These are phyloP conservation scores for Hypoxylon sp. DNA, from an alignment of 2,329 filamentous ascomycete genomes.

Conservation along the genomic window DNA sequence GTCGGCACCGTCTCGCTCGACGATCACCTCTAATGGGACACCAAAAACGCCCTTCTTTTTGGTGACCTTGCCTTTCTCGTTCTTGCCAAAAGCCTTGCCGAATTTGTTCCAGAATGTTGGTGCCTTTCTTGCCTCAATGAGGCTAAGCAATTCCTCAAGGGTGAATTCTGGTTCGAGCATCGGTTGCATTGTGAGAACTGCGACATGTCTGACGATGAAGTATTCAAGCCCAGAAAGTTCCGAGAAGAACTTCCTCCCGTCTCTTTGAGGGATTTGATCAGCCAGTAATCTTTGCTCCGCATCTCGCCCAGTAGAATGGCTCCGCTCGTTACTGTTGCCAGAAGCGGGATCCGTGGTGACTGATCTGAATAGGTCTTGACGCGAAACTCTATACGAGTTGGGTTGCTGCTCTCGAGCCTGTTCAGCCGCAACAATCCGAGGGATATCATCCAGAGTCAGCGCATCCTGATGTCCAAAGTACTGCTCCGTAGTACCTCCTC, in stretches of 20 bases:
- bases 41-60: conserved; percentile 97
- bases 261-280: conserved; percentile 67
- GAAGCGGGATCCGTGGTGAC: conserved; percentile 72
- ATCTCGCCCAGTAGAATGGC: conserved; percentile 66
- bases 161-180: conserved; percentile 90
- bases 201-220: conserved; percentile 95
- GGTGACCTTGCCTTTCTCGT: conserved; percentile 78
- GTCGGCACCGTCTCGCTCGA: conserved; percentile 94
- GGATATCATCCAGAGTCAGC: conserved; percentile 94
- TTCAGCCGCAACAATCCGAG: conserved; percentile 93
- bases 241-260: conserved; percentile 88
- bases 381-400: conserved; percentile 80
- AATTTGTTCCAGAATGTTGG: conserved; percentile 99
- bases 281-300: conserved; percentile 62
- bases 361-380: conserved; percentile 73
- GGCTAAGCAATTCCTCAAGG: conserved; percentile 89
- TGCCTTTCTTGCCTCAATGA: conserved; percentile 91
- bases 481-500: conserved; percentile 78
- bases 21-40: conserved; percentile 86
- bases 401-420: conserved; percentile 92
- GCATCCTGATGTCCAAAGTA: conserved; percentile 93
- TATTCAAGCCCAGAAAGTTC: conserved; percentile 96
- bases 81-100: conserved; percentile 89
- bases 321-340: conserved; percentile 74
- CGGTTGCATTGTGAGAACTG: conserved; percentile 94